Conservation (phyloP, 176 grass and related monocot species). For the Oryza rufipogon region DNA sequence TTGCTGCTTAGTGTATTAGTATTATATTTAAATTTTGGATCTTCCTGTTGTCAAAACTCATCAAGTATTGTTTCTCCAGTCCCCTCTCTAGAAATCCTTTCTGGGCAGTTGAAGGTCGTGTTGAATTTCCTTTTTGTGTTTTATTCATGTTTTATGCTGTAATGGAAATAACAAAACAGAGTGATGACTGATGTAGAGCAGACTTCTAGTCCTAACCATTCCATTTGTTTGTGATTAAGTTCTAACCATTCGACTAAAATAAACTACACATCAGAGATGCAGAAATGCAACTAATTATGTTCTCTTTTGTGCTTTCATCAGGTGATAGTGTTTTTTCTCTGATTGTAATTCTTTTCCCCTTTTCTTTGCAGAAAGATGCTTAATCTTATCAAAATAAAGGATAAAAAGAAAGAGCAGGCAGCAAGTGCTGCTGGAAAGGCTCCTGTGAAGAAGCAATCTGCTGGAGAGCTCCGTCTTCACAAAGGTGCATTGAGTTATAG, state of each 20-base stretch:
- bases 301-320: neutral
- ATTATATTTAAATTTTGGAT: neutral
- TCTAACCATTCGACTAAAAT: neutral
- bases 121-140: neutral
- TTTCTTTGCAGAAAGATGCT: constrained; percentile 64
- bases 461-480: constrained; percentile 81
- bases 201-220: too few relatives aligned
- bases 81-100: neutral
- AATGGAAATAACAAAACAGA: neutral
- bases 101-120: neutral
- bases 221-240: too few relatives aligned
- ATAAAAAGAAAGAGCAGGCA: constrained; percentile 75
- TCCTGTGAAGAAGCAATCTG: constrained; percentile 76
- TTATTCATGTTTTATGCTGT: neutral
- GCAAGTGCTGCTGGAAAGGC: constrained; percentile 68
- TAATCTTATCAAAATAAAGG: constrained; percentile 92
- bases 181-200: too few relatives aligned
- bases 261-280: neutral
- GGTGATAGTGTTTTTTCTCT: neutral
- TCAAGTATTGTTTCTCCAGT: neutral
- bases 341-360: constrained; percentile 17
- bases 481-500: constrained; percentile 56
- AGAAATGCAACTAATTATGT: neutral
- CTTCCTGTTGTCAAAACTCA: neutral
- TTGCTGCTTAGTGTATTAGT: neutral